These are phyloP conservation scores for Penicillium hesseltinei DNA, from an alignment of 2,329 filamentous ascomycete genomes.

Conservation along the genomic window DNA sequence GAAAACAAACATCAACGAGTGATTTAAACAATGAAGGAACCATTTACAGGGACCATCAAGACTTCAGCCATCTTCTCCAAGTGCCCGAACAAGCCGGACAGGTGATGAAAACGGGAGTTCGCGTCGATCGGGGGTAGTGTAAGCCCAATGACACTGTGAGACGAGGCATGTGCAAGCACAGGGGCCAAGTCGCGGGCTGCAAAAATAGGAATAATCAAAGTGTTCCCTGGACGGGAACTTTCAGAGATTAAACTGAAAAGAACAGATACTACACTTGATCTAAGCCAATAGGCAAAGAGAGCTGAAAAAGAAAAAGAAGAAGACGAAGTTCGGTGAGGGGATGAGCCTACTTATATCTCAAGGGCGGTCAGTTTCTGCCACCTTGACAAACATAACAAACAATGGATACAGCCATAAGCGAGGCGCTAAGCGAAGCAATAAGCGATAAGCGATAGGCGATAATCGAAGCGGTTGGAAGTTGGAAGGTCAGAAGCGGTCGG, in stretches of 20 bases:
- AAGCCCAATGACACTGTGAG: background rate
- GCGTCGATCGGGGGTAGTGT: background rate
- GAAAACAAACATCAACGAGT: background rate
- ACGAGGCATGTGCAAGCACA: background rate
- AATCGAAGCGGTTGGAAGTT: too few relatives aligned
- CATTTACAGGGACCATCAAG: accelerated
- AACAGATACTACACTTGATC: constrained; percentile 3
- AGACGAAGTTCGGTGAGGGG: background rate
- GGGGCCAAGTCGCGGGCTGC: background rate
- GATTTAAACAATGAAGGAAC: background rate
- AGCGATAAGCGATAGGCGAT: too few relatives aligned
- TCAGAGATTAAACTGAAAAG: background rate
- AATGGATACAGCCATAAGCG: background rate
- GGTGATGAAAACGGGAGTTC: background rate
- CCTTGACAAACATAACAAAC: background rate
- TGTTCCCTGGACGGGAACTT: background rate
- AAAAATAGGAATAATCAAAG: background rate
- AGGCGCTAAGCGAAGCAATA: background rate
- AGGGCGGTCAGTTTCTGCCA: background rate
- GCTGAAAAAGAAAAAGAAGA: background rate
- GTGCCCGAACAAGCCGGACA: background rate
- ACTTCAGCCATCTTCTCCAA: background rate
- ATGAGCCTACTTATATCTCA: background rate
- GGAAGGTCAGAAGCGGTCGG: background rate
- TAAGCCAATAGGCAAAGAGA: constrained; percentile 4